A percentile compares a stretch with the other conserved stretches of the same genome.
Evolutionary conservation across 352 stramenopile species (phyloP).

Genomic region (Phytophthora palmivora): DNA sequence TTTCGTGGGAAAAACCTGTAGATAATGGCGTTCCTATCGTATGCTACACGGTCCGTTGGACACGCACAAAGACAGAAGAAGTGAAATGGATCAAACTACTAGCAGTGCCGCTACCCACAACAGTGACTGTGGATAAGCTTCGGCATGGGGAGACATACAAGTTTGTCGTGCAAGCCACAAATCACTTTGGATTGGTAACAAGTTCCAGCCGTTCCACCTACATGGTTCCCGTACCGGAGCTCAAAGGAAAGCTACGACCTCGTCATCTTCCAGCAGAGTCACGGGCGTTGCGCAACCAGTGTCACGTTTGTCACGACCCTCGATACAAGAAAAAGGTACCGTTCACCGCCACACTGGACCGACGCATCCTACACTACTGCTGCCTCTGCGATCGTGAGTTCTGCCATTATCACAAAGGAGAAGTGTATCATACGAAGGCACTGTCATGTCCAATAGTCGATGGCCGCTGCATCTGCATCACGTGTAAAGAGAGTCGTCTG

Average conservation of each 20-base stretch:
- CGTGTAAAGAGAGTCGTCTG: constrained; percentile 71
- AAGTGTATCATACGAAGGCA: constrained; percentile 82
- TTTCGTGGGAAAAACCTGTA: constrained; percentile 83
- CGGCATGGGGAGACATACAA: constrained; percentile 87
- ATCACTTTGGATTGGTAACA: constrained; percentile 78
- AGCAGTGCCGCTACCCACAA: constrained; percentile 69
- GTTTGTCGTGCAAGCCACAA: constrained; percentile 84
- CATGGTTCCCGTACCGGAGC: constrained; percentile 82
- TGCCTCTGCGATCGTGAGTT: constrained; percentile 83
- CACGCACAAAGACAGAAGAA: constrained; percentile 76
- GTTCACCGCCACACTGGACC: constrained; percentile 69
- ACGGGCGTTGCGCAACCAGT: constrained; percentile 64
- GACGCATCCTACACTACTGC: constrained; percentile 84
- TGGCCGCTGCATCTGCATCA: constrained; percentile 76
- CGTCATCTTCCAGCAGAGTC: constrained; percentile 39
- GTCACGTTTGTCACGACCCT: constrained; percentile 77
- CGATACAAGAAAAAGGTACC: constrained; percentile 71
- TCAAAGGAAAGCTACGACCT: constrained; percentile 68
- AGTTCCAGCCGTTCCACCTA: constrained; percentile 85
- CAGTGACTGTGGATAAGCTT: constrained; percentile 64
- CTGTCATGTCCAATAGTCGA: constrained; percentile 83
- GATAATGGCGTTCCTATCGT: constrained; percentile 86
- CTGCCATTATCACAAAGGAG: constrained; percentile 84
- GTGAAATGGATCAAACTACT: constrained; percentile 82
- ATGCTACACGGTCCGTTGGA: constrained; percentile 86